Evolutionary conservation across 805 yeast species (phyloP).

Genomic region (Saccharomycopsis olivae): DNA sequence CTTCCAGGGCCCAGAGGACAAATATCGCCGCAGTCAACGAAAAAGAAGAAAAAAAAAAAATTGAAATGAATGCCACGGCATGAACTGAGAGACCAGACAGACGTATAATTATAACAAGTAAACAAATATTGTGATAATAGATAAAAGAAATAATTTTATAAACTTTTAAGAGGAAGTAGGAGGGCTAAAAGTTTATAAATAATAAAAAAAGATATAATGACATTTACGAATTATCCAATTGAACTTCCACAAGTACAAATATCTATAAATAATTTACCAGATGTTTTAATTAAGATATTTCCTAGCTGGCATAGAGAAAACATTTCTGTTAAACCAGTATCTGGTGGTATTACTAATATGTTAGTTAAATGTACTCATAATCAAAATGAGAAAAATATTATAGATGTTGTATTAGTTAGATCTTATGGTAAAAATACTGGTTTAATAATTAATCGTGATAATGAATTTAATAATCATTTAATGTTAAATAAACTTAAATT

Average conservation of each 20-base stretch:
- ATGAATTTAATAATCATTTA: slow-evolving; percentile 64
- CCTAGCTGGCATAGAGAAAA: slow-evolving; percentile 27
- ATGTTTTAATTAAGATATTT: slow-evolving; percentile 33
- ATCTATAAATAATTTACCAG: slow-evolving; percentile 25
- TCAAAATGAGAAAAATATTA: slow-evolving; percentile 25
- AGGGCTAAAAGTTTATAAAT: no score
- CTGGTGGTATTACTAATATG: slow-evolving; percentile 61
- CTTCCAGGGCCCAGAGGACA: no score
- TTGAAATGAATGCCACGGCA: no score
- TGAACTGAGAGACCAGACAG: no score
- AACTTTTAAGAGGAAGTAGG: no score
- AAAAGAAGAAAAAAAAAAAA: no score
- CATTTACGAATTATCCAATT: slow-evolving; percentile 10
- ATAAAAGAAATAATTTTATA: no score
- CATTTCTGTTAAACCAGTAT: slow-evolving; percentile 33
- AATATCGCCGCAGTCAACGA: no score
- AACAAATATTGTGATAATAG: no score
- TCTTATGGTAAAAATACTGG: slow-evolving; percentile 70
- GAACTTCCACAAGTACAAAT: slow-evolving; percentile 9
- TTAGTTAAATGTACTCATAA: slow-evolving; percentile 31
- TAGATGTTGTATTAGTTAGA: slow-evolving; percentile 45
- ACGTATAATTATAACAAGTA: no score
- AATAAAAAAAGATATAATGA: no score
- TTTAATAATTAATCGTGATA: slow-evolving; percentile 59
- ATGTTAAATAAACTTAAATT: slow-evolving; percentile 46